Base-by-base conservation (phyloP, 441 rosid species). In the Erodium trifolium region DNA sequence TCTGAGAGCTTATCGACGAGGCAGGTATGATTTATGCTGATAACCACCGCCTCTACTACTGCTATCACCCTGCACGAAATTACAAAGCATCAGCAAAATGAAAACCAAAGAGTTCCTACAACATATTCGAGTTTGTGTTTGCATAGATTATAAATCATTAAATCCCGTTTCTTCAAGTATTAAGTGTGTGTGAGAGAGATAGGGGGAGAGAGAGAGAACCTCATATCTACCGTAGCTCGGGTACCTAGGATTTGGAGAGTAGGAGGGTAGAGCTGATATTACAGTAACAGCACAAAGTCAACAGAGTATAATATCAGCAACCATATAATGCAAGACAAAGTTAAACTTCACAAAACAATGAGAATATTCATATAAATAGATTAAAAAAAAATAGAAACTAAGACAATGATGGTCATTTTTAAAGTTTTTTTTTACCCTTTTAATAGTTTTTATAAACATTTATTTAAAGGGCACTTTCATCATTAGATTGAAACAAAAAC, bases 141-240 rank as follows among this genome's bases (percentile, higher is more conserved):
- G 60, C 13, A 17, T 16, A 14, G 51, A 43, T 34, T 34, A 34
- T 34, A 34, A 34, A 31, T 31, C 35, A 31, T 31, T n/a, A n/a
- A n/a, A 23, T 23, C 27, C 27, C 2, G 37, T 34, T 0, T 34
- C 37, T 34, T 34, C 37, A 34, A 34, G 5, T 6, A 43, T 43
- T 14, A 2, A 12, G 16, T 51, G 55, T 47, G 55, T 23, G 27
- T 23, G 27, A 23, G 27, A 23, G 27, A 23, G 27, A 23, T 23
- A 23, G 27, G n/a, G n/a, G 37, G 67, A 1, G 43, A 16, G 64
- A 59, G 55, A 66, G 70, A 27, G 68, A 49, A 70, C 73, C 77
- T 74, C 57, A 3, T 67, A 66, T 66, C 74, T 1, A 39, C 62
- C 8, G 53, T 67, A 63, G 51, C 71, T 67, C 17, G 12, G 14